Conservation (phyloP, 2,329 filamentous ascomycete species). For the Ophiostoma sp. region DNA sequence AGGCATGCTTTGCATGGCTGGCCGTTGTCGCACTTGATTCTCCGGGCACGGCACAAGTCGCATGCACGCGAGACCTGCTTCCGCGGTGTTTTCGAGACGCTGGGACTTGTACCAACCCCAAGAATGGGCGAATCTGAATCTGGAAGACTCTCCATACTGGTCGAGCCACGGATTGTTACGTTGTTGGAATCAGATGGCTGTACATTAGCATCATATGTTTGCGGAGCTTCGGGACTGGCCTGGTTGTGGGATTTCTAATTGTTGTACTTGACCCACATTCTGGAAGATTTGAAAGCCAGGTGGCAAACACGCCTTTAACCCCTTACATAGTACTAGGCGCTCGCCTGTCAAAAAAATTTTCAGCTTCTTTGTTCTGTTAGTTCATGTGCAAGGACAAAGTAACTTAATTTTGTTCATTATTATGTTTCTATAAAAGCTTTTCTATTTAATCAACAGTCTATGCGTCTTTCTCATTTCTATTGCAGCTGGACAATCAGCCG, state of each 20-base stretch:
- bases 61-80: slow-evolving; percentile 34
- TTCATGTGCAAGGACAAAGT: no score
- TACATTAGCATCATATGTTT: background rate
- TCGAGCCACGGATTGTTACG: background rate
- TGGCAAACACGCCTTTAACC: no score
- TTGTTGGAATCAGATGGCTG: no score
- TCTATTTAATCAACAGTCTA: no score
- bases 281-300: background rate
- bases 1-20: slow-evolving; percentile 38
- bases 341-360: no score
- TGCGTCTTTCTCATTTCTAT: background rate
- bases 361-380: no score
- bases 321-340: no score
- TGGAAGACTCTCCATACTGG: background rate
- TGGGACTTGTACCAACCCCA: background rate
- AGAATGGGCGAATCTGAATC: background rate
- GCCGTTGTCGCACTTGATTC: slow-evolving; percentile 38
- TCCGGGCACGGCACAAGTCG: slow-evolving; percentile 37
- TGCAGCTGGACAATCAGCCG: no score
- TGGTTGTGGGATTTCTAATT: background rate
- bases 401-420: no score
- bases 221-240: background rate
- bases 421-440: no score
- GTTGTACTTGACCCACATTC: background rate
- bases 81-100: slow-evolving; percentile 16